Evolutionary conservation across 2,329 filamentous ascomycete genomes (phyloP), one percentile per base, ranked within the genome.

Genomic region (Beauveria brongniartii): DNA sequence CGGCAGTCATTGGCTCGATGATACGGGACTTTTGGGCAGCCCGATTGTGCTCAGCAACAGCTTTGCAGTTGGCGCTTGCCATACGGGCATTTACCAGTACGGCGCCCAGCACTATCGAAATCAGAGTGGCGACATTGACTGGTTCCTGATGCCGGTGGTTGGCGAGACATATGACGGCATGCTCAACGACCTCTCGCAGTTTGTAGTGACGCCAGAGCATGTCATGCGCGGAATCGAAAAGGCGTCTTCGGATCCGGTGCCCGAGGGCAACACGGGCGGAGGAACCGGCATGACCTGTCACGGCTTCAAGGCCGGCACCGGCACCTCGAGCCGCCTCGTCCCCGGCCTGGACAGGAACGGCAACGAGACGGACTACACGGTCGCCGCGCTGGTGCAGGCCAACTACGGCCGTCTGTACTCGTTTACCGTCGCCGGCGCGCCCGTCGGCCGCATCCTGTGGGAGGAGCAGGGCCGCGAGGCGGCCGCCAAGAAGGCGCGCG

Each of bases 261-360:
- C 70, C 3, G 84, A 87, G 70, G 85, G 85, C 3, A 82, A 82
- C 64, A 78, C 78, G 2, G 84, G 84, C 4, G 85, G 85, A 12
- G 85, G 85, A n/a, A 83, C 83, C 1, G 84, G 82, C 12, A 86
- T 86, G 82, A 74, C 82, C 30, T 84, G 81, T 66, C 82, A 85
- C 66, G 80, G 79, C 65, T 85, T 83, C 72, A 86, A 86, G 67
- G 84, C 82, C 44, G 84, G 84, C 2, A 87, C 84, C 0, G 84
- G 84, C 12, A 82, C 78, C 2, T 78, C 78, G 63, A 82, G 78
- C 54, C 77, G 84, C 26, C 63, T 84, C 12, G 61, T 65, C 3
- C 58, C 48, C 14, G 77, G 78, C 0, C 63, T 73, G 24, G 74
- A 73, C 59, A 62, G 30, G 24, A 64, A 65, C 5, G 67, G 62